Percentiles rank a stretch among this genome's conserved stretches.
Conservation (phyloP, 805 yeast species). For the Kluyveromyces nonfermentans region DNA sequence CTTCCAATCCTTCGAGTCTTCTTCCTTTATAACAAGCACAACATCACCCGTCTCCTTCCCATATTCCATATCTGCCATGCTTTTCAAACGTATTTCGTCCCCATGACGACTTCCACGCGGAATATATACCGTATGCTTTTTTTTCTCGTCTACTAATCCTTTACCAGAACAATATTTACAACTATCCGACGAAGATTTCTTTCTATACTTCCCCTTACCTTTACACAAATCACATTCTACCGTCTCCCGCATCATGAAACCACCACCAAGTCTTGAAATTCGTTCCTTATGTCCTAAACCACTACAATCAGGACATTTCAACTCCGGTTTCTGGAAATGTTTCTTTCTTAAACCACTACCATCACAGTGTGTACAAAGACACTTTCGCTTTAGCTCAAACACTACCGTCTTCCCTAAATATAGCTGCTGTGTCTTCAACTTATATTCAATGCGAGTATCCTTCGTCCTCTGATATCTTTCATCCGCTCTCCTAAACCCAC, state of each 20-base stretch:
- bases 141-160: slow-evolving; percentile 52
- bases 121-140: slow-evolving; percentile 67
- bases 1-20: slow-evolving; percentile 34
- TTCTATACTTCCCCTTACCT: slow-evolving; percentile 51
- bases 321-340: slow-evolving; percentile 31
- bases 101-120: slow-evolving; percentile 59
- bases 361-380: slow-evolving; percentile 61
- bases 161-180: slow-evolving; percentile 73
- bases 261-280: slow-evolving; percentile 61
- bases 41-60: slow-evolving; percentile 75
- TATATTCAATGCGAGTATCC: slow-evolving; percentile 59
- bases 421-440: slow-evolving; percentile 60
- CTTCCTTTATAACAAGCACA: slow-evolving; percentile 44
- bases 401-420: slow-evolving; percentile 76
- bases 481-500: slow-evolving; percentile 9
- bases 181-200: slow-evolving; percentile 42
- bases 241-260: slow-evolving; percentile 55
- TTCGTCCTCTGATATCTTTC: slow-evolving; percentile 35
- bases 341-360: slow-evolving; percentile 57
- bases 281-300: slow-evolving; percentile 61
- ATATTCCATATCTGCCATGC: slow-evolving; percentile 70
- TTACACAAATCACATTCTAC: slow-evolving; percentile 59
- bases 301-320: slow-evolving; percentile 53
- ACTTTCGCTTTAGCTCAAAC: slow-evolving; percentile 59
- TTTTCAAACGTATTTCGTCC: slow-evolving; percentile 50